A percentile compares a stretch with the other conserved stretches of the same genome.
Evolutionary conservation across 2,329 filamentous ascomycete genomes (phyloP).

Genomic region (Penicillium hesseltinei): DNA sequence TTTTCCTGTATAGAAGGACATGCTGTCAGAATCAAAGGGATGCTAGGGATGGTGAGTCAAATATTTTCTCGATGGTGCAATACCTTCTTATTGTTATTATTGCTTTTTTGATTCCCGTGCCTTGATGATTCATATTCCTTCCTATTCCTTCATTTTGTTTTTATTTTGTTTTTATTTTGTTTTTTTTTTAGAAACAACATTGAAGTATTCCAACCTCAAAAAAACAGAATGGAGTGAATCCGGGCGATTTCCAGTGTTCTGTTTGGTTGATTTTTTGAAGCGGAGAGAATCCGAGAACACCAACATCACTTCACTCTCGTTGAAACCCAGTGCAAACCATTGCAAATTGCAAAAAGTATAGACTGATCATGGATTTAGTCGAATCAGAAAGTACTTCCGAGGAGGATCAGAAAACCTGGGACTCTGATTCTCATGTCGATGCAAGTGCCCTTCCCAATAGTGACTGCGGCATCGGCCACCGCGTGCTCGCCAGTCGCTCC

Average conservation of each 20-base stretch:
- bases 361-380: slow-evolving; percentile 33
- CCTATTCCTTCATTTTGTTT: background rate
- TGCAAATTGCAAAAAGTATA: no score
- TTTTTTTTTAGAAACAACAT: background rate
- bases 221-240: slow-evolving; percentile 1
- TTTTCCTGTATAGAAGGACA: slow-evolving; percentile 8
- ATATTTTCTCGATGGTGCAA: slow-evolving; percentile 26
- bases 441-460: slow-evolving; percentile 22
- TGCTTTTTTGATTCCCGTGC: slow-evolving; percentile 17
- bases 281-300: slow-evolving; percentile 9
- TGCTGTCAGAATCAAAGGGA: slow-evolving; percentile 21
- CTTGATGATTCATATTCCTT: slow-evolving; percentile 21
- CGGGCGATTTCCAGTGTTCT: background rate
- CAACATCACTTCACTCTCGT: slow-evolving; percentile 19
- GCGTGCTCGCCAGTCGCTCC: slow-evolving; percentile 42
- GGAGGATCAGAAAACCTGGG: slow-evolving; percentile 37
- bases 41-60: slow-evolving; percentile 29
- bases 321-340: background rate
- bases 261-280: slow-evolving; percentile 6
- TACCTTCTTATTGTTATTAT: slow-evolving; percentile 4
- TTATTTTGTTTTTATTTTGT: background rate
- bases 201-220: background rate
- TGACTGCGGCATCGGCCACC: slow-evolving; percentile 43
- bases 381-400: slow-evolving; percentile 38
- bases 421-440: slow-evolving; percentile 29